phyloP scores from a whole-genome alignment of 2,329 filamentous ascomycete genomes.

The Monilinia polystroma region DNA sequence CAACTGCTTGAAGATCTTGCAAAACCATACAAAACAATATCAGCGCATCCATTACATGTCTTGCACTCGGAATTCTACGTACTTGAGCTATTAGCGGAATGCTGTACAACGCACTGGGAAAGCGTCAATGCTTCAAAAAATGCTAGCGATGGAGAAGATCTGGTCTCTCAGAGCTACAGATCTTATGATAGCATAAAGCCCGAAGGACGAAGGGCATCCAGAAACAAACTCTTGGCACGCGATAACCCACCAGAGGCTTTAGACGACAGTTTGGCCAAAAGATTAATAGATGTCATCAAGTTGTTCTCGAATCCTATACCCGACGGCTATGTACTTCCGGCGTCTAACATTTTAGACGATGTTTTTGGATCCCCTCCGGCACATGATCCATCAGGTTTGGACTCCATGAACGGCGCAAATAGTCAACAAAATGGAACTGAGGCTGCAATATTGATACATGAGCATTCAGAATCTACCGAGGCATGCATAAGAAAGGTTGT shows the following conservation, averaged over 20 bases:
- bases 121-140: slow-evolving; percentile 41
- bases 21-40: slow-evolving; percentile 52
- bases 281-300: slow-evolving; percentile 56
- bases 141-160: slow-evolving; percentile 31
- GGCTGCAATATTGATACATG: slow-evolving; percentile 35
- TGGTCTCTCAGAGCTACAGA: slow-evolving; percentile 26
- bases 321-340: slow-evolving; percentile 56
- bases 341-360: slow-evolving; percentile 58
- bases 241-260: slow-evolving; percentile 41
- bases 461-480: slow-evolving; percentile 50
- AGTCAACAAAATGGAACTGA: slow-evolving; percentile 36
- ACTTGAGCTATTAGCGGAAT: slow-evolving; percentile 63
- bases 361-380: slow-evolving; percentile 39
- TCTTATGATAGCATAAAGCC: slow-evolving; percentile 27
- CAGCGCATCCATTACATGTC: slow-evolving; percentile 57
- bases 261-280: slow-evolving; percentile 52
- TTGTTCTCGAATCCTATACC: slow-evolving; percentile 58
- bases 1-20: slow-evolving; percentile 58
- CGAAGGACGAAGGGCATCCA: slow-evolving; percentile 33
- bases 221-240: slow-evolving; percentile 32
- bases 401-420: slow-evolving; percentile 33
- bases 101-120: slow-evolving; percentile 61
- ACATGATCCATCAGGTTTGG: slow-evolving; percentile 11
- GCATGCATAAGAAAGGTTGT: slow-evolving; percentile 55
- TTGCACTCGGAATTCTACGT: slow-evolving; percentile 64